phyloP scores from a whole-genome alignment of 208 protist genomes.

The Kentomonas sorsogonicus region DNA sequence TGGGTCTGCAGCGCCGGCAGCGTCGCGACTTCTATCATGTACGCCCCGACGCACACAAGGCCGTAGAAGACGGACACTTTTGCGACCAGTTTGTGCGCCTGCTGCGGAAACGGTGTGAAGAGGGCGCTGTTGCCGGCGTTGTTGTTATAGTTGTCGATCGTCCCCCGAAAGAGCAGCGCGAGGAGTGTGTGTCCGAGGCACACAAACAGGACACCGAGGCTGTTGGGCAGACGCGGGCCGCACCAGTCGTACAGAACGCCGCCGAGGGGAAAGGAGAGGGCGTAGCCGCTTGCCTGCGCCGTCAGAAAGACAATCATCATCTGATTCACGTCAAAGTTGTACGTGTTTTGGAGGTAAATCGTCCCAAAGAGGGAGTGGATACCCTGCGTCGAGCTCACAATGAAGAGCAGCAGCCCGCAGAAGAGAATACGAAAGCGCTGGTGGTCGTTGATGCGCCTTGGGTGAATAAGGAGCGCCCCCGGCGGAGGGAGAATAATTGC shows the following conservation, averaged over 20 bases:
- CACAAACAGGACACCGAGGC: constrained; percentile 15
- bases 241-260: constrained; percentile 35
- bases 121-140: too few relatives aligned
- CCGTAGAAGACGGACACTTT: constrained; percentile 38
- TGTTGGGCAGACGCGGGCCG: constrained; percentile 20
- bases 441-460: constrained; percentile 26
- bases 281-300: background rate
- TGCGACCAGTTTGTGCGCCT: too few relatives aligned
- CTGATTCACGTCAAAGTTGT: constrained; percentile 15
- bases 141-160: too few relatives aligned
- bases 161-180: constrained; percentile 29
- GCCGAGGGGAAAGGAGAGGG: background rate
- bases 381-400: constrained; percentile 27
- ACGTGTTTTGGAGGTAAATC: constrained; percentile 28
- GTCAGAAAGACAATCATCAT: constrained; percentile 20
- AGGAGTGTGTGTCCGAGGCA: constrained; percentile 26
- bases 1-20: constrained; percentile 32
- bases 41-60: constrained; percentile 35
- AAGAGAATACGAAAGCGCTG: constrained; percentile 33
- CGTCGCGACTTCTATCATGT: constrained; percentile 28
- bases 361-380: constrained; percentile 27
- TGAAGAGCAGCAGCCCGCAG: constrained; percentile 20
- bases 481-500: too few relatives aligned
- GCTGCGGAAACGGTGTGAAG: constrained; percentile 13
- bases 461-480: constrained; percentile 24